Conservation (phyloP, 2,329 filamentous ascomycete genomes). For the Pochonia chlamydosporia region DNA sequence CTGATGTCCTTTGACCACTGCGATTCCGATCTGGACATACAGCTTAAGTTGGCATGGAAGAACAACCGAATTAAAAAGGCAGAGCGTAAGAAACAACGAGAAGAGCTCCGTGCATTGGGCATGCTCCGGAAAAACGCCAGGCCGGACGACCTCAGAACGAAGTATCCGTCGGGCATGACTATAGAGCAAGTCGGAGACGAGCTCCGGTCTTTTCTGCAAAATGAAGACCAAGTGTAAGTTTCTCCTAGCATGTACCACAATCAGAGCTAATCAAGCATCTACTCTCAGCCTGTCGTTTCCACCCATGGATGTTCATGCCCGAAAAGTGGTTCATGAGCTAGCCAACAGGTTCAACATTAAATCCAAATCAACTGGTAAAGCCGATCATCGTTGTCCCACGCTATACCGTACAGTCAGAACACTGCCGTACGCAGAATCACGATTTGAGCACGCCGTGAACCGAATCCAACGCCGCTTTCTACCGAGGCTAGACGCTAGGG, state of each 20-base stretch:
- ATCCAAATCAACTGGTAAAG: slow-evolving; percentile 76
- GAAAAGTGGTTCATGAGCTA: slow-evolving; percentile 75
- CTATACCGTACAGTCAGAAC: slow-evolving; percentile 71
- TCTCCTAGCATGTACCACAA: background rate
- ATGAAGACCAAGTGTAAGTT: slow-evolving; percentile 56
- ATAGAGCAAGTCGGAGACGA: slow-evolving; percentile 67
- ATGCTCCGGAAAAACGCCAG: slow-evolving; percentile 55
- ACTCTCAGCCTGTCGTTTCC: slow-evolving; percentile 62
- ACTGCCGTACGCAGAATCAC: slow-evolving; percentile 49
- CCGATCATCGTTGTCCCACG: slow-evolving; percentile 66
- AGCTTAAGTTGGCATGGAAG: slow-evolving; percentile 54
- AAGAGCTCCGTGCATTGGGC: slow-evolving; percentile 60
- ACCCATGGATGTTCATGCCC: slow-evolving; percentile 73
- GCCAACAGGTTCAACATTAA: slow-evolving; percentile 71
- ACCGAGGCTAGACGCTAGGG: slow-evolving; percentile 40
- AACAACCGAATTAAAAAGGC: slow-evolving; percentile 69
- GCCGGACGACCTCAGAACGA: slow-evolving; percentile 56
- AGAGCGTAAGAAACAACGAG: slow-evolving; percentile 62
- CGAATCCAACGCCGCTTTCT: slow-evolving; percentile 50
- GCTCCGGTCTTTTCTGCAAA: slow-evolving; percentile 63
- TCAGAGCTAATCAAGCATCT: slow-evolving; percentile 8
- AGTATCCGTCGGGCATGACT: slow-evolving; percentile 68
- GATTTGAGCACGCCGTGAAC: slow-evolving; percentile 42
- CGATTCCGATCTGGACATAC: slow-evolving; percentile 61
- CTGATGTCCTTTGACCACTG: slow-evolving; percentile 47